Percentiles rank a stretch among this genome's conserved stretches.
Evolutionary conservation across 2,329 filamentous ascomycete genomes (phyloP).

Genomic region (Cercospora sojina): DNA sequence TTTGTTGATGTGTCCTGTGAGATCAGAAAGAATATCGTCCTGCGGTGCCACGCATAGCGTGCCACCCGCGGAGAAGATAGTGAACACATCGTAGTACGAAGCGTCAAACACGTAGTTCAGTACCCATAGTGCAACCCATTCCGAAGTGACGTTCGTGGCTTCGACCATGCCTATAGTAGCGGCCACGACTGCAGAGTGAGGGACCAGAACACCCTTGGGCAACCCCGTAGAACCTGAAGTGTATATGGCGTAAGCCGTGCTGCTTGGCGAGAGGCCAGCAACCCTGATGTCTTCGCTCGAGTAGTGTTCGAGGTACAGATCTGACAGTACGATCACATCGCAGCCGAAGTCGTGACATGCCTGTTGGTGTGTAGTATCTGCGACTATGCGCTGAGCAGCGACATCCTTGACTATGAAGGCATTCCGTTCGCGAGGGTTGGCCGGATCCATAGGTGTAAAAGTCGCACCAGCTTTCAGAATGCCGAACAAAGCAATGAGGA

Average conservation of each 20-base stretch:
- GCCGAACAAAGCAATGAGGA: not conserved
- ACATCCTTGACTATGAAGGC: not conserved
- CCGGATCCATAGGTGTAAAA: not conserved
- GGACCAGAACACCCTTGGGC: slow-evolving; percentile 21
- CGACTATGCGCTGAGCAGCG: not conserved
- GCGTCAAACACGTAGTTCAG: slow-evolving; percentile 19
- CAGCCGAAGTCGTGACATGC: not conserved
- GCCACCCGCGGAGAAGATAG: slow-evolving; percentile 45
- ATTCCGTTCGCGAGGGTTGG: not conserved
- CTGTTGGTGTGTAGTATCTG: not conserved
- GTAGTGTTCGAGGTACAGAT: not conserved
- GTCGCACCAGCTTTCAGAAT: not conserved
- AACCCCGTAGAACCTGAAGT: slow-evolving; percentile 21
- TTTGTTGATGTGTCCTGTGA: slow-evolving; percentile 43
- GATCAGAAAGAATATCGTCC: slow-evolving; percentile 49
- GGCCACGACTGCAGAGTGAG: slow-evolving; percentile 16
- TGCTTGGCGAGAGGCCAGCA: not conserved
- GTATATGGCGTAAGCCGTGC: slow-evolving; percentile 18
- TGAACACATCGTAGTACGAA: slow-evolving; percentile 42
- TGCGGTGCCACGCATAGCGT: slow-evolving; percentile 50
- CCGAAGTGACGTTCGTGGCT: not conserved
- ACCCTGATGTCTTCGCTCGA: not conserved
- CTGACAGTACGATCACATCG: not conserved
- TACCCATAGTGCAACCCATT: slow-evolving; percentile 18
- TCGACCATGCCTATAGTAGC: slow-evolving; percentile 11